Evolutionary conservation across 164 flowering plant genomes (phyloP).

Genomic region (Pachysandra terminalis): DNA sequence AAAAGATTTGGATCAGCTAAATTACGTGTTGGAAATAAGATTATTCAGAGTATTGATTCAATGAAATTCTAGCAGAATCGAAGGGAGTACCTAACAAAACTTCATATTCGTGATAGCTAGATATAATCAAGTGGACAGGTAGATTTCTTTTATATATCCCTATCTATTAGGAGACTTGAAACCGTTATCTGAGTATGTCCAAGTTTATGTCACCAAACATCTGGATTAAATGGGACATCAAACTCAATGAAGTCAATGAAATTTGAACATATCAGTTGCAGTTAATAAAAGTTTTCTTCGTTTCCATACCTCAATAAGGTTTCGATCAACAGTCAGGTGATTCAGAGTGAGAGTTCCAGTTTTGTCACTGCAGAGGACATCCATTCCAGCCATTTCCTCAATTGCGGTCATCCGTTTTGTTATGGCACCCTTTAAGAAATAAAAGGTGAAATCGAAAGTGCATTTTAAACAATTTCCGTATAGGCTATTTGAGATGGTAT

Average conservation of each 20-base stretch:
- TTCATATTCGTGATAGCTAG: background rate
- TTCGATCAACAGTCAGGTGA: conserved; percentile 75
- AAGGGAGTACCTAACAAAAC: background rate
- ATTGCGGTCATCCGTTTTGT: conserved; percentile 93
- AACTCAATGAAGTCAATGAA: background rate
- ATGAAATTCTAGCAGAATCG: background rate
- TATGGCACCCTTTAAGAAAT: conserved; percentile 63
- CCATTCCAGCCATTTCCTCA: conserved; percentile 96
- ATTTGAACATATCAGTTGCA: background rate
- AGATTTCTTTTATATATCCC: too few species aligned
- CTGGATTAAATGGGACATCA: background rate
- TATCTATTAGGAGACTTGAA: background rate
- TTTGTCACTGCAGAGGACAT: conserved; percentile 89
- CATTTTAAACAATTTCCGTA: background rate
- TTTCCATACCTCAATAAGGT: conserved; percentile 63
- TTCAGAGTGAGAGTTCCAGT: conserved; percentile 89
- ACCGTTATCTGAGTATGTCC: background rate
- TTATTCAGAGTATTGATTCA: background rate
- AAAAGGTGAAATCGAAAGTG: background rate
- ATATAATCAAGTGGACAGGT: background rate
- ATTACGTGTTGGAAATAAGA: background rate
- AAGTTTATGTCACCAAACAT: background rate
- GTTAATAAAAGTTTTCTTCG: background rate
- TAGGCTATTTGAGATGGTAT: background rate
- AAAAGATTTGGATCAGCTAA: background rate